Conservation (phyloP, 2,329 filamentous ascomycete genomes). For the Sarocladium oryzae region DNA sequence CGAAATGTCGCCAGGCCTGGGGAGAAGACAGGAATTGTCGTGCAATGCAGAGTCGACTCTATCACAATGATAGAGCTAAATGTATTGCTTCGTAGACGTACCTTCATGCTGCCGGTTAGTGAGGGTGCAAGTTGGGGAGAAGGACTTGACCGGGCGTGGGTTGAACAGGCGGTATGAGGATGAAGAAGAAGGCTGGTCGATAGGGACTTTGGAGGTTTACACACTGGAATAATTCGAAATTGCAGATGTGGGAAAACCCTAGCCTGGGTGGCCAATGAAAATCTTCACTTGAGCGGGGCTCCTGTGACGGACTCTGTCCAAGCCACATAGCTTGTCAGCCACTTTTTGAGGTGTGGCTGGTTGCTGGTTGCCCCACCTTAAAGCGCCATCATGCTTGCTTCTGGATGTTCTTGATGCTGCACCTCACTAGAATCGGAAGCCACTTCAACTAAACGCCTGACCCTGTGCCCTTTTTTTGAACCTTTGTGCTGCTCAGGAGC, state of each 20-base stretch:
- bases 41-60: neutral
- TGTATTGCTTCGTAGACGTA: slow-evolving; percentile 20
- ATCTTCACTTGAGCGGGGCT: neutral
- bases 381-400: no score
- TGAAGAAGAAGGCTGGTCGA: no score
- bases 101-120: slow-evolving; percentile 43
- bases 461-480: no score
- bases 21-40: neutral
- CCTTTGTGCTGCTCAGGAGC: no score
- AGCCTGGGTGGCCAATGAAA: slow-evolving; percentile 30
- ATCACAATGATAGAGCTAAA: neutral
- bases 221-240: slow-evolving; percentile 30
- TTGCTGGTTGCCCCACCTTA: neutral
- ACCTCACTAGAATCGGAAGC: no score
- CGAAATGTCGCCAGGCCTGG: neutral
- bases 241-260: slow-evolving; percentile 10
- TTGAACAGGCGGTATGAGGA: slow-evolving; percentile 26
- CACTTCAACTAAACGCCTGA: no score
- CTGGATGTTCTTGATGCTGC: no score
- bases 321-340: slow-evolving; percentile 4
- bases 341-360: slow-evolving; percentile 7
- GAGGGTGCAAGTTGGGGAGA: slow-evolving; percentile 32
- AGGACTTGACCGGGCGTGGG: slow-evolving; percentile 32
- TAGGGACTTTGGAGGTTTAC: slow-evolving; percentile 18
- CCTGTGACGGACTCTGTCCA: neutral